Evolutionary conservation across 1,284 basidiomycete species (phyloP).

Genomic region (Chondrostereum purpureum): DNA sequence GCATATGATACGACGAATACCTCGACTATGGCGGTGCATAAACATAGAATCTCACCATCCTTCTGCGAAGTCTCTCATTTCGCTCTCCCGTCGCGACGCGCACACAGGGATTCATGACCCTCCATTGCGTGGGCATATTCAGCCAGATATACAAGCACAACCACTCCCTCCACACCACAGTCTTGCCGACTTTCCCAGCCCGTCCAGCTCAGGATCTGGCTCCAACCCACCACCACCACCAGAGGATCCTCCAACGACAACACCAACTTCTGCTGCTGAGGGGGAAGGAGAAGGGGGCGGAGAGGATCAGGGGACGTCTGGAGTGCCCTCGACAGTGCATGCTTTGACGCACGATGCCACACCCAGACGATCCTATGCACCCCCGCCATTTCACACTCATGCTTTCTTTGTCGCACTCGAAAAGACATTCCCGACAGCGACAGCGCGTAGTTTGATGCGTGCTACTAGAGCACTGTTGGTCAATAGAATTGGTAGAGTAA

Average conservation of each 20-base stretch:
- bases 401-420: slow-evolving; percentile 63
- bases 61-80: slow-evolving; percentile 11
- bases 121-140: slow-evolving; percentile 1
- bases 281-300: too few relatives aligned
- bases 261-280: too few relatives aligned
- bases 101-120: slow-evolving; percentile 20
- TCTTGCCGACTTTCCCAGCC: slow-evolving; percentile 19
- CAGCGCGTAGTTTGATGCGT: slow-evolving; percentile 79
- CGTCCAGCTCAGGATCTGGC: background rate
- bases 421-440: slow-evolving; percentile 61
- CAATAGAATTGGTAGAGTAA: slow-evolving; percentile 69
- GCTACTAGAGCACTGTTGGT: slow-evolving; percentile 79
- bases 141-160: background rate
- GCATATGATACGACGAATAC: slow-evolving; percentile 20
- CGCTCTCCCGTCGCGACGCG: slow-evolving; percentile 14
- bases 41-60: slow-evolving; percentile 13
- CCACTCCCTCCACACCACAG: background rate
- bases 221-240: slow-evolving; percentile 3
- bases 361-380: too few relatives aligned
- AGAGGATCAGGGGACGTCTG: too few relatives aligned
- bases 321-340: too few relatives aligned
- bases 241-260: slow-evolving; percentile 1
- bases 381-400: slow-evolving; percentile 56
- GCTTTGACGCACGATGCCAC: too few relatives aligned
- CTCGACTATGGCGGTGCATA: slow-evolving; percentile 19